Evolutionary conservation across 1,284 basidiomycete species (phyloP).

Genomic region (Puccinia novopanici): DNA sequence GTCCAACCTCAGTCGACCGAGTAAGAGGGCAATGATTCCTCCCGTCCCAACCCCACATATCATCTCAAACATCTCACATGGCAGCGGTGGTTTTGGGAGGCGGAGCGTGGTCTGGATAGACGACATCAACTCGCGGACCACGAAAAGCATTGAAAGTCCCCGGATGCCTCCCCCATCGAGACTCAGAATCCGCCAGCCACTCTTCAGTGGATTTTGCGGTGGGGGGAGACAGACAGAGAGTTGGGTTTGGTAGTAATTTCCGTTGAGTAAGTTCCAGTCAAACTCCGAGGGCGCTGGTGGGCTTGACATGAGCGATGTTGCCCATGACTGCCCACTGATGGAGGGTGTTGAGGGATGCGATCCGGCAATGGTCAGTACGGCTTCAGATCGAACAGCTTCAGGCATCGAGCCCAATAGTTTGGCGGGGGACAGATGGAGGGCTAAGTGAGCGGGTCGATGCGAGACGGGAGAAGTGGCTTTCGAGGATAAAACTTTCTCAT

Average conservation of each 20-base stretch:
- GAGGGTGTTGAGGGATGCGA: slow-evolving; percentile 22
- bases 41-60: slow-evolving; percentile 53
- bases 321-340: slow-evolving; percentile 38
- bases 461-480: neutral
- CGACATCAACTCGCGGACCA: slow-evolving; percentile 29
- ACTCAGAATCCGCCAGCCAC: slow-evolving; percentile 51
- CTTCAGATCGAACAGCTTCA: slow-evolving; percentile 19
- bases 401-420: neutral
- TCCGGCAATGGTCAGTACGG: slow-evolving; percentile 22
- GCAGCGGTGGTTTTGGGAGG: slow-evolving; percentile 12
- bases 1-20: slow-evolving; percentile 51
- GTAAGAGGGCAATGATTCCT: slow-evolving; percentile 52
- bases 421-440: neutral
- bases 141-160: slow-evolving; percentile 50
- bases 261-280: slow-evolving; percentile 14
- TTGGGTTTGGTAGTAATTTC: neutral
- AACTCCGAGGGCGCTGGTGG: slow-evolving; percentile 27
- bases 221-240: neutral
- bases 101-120: slow-evolving; percentile 25
- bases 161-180: slow-evolving; percentile 54
- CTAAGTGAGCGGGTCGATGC: neutral
- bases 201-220: slow-evolving; percentile 18
- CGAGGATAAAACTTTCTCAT: too few species aligned
- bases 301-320: slow-evolving; percentile 41
- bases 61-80: slow-evolving; percentile 52